These are phyloP conservation scores for Eimeria necatrix DNA, from an alignment of 169 alveolate genomes.

Conservation along the genomic window DNA sequence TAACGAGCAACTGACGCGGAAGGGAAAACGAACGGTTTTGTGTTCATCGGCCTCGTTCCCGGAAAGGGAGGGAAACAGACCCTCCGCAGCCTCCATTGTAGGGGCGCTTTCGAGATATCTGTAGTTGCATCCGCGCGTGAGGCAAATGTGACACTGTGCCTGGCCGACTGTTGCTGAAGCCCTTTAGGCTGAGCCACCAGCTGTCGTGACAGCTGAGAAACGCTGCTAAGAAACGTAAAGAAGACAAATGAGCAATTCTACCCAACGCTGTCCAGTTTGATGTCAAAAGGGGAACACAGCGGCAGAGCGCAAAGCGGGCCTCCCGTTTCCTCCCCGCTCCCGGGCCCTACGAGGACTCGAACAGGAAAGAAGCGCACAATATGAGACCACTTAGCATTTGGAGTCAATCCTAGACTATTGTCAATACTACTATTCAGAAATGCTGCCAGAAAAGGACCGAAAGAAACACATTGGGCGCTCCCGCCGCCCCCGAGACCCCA, in stretches of 20 bases:
- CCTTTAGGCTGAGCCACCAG: not conserved
- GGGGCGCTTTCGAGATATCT: not conserved
- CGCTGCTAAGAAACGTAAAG: not conserved
- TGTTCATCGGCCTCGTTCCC: not conserved
- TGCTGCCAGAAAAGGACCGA: not conserved
- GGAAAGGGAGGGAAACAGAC: not conserved
- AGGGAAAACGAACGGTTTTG: not conserved
- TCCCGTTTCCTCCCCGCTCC: too few species aligned
- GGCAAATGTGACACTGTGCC: not conserved
- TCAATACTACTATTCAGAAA: not conserved
- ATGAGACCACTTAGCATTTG: not conserved
- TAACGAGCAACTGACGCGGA: not conserved
- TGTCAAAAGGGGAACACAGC: not conserved
- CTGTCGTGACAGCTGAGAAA: not conserved
- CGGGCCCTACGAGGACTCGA: not conserved
- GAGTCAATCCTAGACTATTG: not conserved
- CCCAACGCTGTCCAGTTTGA: not conserved
- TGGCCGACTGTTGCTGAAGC: not conserved
- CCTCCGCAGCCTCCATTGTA: constrained; percentile 28
- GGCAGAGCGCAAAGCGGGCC: not conserved
- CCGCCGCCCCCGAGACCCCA: not conserved
- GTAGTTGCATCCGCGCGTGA: constrained; percentile 3
- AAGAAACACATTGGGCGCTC: not conserved
- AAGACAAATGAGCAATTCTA: not conserved
- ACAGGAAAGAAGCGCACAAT: not conserved